These are phyloP conservation scores for Penicillium sp. DNA, from an alignment of 2,329 filamentous ascomycete genomes.

Conservation along the genomic window DNA sequence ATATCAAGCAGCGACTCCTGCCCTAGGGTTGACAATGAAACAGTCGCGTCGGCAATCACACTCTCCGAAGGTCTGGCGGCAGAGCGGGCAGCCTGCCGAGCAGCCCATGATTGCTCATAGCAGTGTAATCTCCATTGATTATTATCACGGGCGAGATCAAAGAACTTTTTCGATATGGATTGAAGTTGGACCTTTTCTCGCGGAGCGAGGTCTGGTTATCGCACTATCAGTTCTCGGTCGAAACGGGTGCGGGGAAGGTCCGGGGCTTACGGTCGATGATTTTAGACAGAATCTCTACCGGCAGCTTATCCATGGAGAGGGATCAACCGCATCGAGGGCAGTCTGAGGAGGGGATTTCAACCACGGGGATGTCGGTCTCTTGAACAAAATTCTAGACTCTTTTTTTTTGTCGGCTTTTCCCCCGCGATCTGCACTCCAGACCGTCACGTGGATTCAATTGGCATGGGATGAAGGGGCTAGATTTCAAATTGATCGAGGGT, in stretches of 20 bases:
- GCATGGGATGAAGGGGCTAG: background rate
- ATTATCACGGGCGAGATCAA: slow-evolving; percentile 69
- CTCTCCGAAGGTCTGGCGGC: slow-evolving; percentile 42
- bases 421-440: slow-evolving; percentile 23
- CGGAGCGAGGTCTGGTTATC: slow-evolving; percentile 59
- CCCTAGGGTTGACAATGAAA: slow-evolving; percentile 34
- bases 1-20: slow-evolving; percentile 35
- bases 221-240: slow-evolving; percentile 22
- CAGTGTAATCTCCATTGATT: slow-evolving; percentile 74
- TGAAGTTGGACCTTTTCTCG: slow-evolving; percentile 67
- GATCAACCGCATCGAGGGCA: slow-evolving; percentile 28
- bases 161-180: slow-evolving; percentile 65
- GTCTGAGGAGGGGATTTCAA: slow-evolving; percentile 1
- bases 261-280: slow-evolving; percentile 59
- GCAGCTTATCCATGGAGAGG: slow-evolving; percentile 55
- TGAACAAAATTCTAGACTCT: slow-evolving; percentile 16
- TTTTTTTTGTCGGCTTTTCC: background rate
- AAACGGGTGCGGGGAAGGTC: slow-evolving; percentile 22
- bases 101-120: slow-evolving; percentile 70
- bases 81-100: slow-evolving; percentile 43
- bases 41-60: slow-evolving; percentile 46
- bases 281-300: slow-evolving; percentile 64
- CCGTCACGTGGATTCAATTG: slow-evolving; percentile 22
- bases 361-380: slow-evolving; percentile 9
- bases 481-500: background rate